Evolutionary conservation across 1,284 basidiomycete species (phyloP).

Genomic region (Tylopilus sp.): DNA sequence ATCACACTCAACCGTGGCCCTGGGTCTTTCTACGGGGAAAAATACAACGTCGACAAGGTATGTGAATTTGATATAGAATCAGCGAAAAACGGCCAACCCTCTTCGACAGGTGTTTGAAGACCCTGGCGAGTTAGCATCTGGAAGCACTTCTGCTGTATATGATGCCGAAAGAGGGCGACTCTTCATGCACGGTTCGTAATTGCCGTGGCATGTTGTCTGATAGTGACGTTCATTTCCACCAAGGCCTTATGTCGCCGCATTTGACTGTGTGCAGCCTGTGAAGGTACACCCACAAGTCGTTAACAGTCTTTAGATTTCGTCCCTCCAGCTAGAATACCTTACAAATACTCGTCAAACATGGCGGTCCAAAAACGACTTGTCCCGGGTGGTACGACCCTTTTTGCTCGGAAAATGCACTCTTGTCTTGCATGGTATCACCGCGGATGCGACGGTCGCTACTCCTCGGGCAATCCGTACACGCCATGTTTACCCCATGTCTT

Average conservation of each 20-base stretch:
- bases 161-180: conserved; percentile 46
- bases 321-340: too few species aligned
- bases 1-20: conserved; percentile 51
- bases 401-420: neutral
- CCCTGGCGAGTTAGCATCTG: conserved; percentile 51
- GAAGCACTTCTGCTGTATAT: conserved; percentile 50
- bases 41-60: conserved; percentile 61
- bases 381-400: neutral
- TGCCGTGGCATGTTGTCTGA: conserved; percentile 4
- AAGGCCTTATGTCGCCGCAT: conserved; percentile 33
- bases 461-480: neutral
- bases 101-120: conserved; percentile 57
- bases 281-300: conserved; percentile 7
- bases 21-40: conserved; percentile 58
- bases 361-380: too few species aligned
- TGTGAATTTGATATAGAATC: conserved; percentile 2
- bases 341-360: too few species aligned
- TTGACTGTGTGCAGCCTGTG: conserved; percentile 31
- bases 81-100: conserved; percentile 6
- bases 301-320: too few species aligned
- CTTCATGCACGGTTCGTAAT: conserved; percentile 52
- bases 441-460: conserved; percentile 1
- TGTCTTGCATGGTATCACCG: neutral
- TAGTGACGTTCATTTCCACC: conserved; percentile 9
- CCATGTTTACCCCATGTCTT: conserved; percentile 14